Evolutionary conservation across 2,329 filamentous ascomycete genomes (phyloP), one percentile per base, ranked within the genome.

Genomic region (Fusarium xylarioides): DNA sequence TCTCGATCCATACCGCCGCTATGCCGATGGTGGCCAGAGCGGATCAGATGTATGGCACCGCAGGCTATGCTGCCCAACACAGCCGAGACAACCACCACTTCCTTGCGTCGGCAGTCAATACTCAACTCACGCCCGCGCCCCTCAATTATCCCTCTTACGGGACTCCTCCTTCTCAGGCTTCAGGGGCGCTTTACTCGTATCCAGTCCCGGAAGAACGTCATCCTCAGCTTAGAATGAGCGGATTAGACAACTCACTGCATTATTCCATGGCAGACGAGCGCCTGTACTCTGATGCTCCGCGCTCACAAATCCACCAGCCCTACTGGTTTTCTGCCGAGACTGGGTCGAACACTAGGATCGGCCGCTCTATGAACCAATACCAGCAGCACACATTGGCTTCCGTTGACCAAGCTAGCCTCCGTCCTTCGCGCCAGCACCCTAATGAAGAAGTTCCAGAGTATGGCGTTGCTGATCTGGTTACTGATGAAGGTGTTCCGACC

Each of bases 241-340:
- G 55, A 44, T 35, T 35, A 50, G 52, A 63, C 32, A 46, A 49
- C 44, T 56, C 49, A 18, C 34, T 50, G 12, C 47, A 57, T 23
- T n/a, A 34, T 40, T 37, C 53, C 28, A 63, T 38, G 15, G 28
- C 52, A 26, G 38, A 53, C 21, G 66, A 40, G 37, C 35, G 43
- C 35, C 30, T 53, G 16, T 56, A 50, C 43, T 23, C 21, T 26
- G 35, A 58, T n/a, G 21, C 54, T 46, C 53, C 37, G 43, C 61
- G 34, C 46, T 54, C 52, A 43, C 70, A 67, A 59, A 57, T 18
- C 42, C 61, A 66, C 37, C 53, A 73, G 37, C 70, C 52, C 30
- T 58, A 56, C 60, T 71, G 70, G 66, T 53, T 63, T 56, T 18
- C 62, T 42, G 50, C 40, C n/a, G 70, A 67, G 43, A 43, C 66